Conservation (phyloP, 345 rosid genomes). For the Populus tremula region DNA sequence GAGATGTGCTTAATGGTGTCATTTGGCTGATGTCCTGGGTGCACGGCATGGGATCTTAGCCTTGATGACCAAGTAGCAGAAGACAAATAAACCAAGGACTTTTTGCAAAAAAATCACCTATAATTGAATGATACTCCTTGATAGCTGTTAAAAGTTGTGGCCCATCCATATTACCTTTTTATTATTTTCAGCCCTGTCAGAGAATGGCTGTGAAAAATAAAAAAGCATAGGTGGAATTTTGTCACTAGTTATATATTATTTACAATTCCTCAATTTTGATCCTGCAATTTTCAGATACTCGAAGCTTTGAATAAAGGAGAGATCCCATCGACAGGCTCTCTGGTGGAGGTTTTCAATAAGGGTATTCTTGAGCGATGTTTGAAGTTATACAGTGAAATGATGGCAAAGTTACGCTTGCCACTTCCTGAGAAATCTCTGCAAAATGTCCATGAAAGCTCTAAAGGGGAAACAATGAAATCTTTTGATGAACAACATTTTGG, state of each 20-base stretch:
- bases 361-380: conserved; percentile 82
- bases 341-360: conserved; percentile 96
- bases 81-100: too few species aligned
- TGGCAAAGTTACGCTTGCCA: conserved; percentile 63
- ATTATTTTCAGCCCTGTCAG: background rate
- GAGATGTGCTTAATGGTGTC: conserved; percentile 2
- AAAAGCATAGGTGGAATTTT: background rate
- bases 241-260: background rate
- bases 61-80: too few species aligned
- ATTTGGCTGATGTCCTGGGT: background rate
- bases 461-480: conserved; percentile 52
- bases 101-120: too few species aligned
- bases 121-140: background rate
- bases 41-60: background rate
- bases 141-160: background rate
- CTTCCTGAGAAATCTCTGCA: conserved; percentile 59
- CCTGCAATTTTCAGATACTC: conserved; percentile 63
- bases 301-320: conserved; percentile 98
- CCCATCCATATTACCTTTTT: background rate
- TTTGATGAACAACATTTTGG: conserved; percentile 96
- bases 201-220: background rate
- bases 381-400: conserved; percentile 69
- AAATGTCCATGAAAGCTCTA: conserved; percentile 62
- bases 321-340: conserved; percentile 98
- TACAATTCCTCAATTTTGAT: background rate